These are phyloP conservation scores for Erodium moschatum DNA, from an alignment of 441 rosid species.

Conservation along the genomic window DNA sequence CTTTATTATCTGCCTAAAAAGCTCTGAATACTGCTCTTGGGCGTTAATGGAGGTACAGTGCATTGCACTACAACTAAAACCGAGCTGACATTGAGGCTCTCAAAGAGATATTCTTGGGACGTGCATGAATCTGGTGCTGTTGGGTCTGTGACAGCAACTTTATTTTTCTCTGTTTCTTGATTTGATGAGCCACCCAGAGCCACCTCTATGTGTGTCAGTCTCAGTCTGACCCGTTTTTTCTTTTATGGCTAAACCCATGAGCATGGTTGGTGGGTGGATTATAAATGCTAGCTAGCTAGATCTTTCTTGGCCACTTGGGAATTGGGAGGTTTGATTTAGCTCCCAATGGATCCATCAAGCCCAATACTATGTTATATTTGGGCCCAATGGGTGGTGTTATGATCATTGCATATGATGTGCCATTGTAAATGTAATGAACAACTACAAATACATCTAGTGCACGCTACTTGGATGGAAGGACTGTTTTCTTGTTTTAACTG, in stretches of 20 bases:
- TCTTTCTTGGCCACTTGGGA: background rate
- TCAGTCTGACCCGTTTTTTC: background rate
- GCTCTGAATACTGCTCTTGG: background rate
- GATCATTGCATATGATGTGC: background rate
- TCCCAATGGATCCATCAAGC: background rate
- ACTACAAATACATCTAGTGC: background rate
- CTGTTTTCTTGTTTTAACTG: background rate
- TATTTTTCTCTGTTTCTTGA: background rate
- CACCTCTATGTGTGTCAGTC: slow-evolving; percentile 4
- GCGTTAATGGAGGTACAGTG: background rate
- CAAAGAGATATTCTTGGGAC: background rate
- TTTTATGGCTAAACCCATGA: background rate
- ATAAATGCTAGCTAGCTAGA: background rate
- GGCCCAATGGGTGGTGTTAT: background rate
- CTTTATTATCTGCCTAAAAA: background rate
- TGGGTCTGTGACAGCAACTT: background rate
- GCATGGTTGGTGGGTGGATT: background rate
- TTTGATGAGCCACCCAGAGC: slow-evolving; percentile 7
- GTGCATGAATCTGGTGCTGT: background rate
- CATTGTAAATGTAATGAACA: background rate
- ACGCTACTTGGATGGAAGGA: background rate
- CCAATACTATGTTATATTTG: background rate
- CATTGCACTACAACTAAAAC: background rate
- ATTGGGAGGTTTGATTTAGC: background rate
- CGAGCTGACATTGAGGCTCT: background rate